Conservation (phyloP, 2,329 filamentous ascomycete genomes). For the Chrysoporthe austroafricana region DNA sequence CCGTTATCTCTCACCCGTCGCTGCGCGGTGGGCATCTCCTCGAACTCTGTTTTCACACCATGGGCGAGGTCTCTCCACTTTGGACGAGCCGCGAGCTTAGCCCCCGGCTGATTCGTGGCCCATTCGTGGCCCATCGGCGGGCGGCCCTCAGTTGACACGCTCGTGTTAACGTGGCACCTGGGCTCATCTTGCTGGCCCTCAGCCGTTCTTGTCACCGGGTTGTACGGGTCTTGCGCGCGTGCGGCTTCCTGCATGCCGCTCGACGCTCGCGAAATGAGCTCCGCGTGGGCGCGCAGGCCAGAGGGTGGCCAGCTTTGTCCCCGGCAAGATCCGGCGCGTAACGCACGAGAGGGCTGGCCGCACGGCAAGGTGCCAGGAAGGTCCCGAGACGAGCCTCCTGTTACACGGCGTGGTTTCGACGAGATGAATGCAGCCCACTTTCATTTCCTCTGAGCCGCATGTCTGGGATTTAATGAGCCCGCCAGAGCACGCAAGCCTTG, state of each 20-base stretch:
- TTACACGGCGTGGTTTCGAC: constrained; percentile 5
- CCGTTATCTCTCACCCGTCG: too few relatives aligned
- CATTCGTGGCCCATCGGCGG: background rate
- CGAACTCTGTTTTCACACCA: background rate
- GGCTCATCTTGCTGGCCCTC: background rate
- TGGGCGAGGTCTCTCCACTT: background rate
- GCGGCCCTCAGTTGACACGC: background rate
- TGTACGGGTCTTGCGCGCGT: background rate
- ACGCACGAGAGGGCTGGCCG: background rate
- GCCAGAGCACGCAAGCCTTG: background rate
- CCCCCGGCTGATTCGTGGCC: constrained; percentile 6
- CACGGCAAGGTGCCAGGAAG: background rate
- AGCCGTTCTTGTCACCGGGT: background rate
- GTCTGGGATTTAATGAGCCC: constrained; percentile 9
- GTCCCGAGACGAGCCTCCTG: background rate
- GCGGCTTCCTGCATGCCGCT: background rate
- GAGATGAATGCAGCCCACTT: constrained; percentile 6
- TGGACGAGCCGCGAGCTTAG: background rate
- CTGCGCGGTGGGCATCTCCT: background rate
- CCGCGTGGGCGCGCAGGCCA: background rate
- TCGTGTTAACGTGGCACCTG: constrained; percentile 7
- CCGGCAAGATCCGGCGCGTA: background rate
- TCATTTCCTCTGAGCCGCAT: constrained; percentile 5
- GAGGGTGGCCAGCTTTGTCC: background rate
- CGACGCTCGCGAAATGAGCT: background rate